Evolutionary conservation across 768 basidiomycete species (phyloP).

Genomic region (Leucosporidium yakuticum): DNA sequence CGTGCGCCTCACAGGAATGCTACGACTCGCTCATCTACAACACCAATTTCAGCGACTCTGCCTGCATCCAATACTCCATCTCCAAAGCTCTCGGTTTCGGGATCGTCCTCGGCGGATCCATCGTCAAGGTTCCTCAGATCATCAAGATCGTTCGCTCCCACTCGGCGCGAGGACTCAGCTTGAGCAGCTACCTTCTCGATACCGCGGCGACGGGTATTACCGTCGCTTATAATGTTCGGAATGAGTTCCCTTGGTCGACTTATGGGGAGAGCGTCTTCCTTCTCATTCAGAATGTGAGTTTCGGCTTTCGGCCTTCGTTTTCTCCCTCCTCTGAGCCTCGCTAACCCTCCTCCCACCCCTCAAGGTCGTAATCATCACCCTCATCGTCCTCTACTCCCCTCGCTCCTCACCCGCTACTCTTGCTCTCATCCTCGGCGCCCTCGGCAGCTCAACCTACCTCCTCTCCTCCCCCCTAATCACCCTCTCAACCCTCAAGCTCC

Average conservation of each 20-base stretch:
- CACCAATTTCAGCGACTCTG: slow-evolving; percentile 64
- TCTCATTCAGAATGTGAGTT: slow-evolving; percentile 31
- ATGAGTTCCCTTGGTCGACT: slow-evolving; percentile 87
- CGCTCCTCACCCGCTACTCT: slow-evolving; percentile 40
- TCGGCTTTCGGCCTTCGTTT: slow-evolving; percentile 5
- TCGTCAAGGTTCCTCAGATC: slow-evolving; percentile 96
- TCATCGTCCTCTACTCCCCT: slow-evolving; percentile 31
- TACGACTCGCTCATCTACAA: slow-evolving; percentile 84
- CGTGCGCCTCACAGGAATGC: slow-evolving; percentile 60
- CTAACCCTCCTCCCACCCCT: background rate
- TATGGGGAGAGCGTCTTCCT: slow-evolving; percentile 97
- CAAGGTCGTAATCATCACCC: slow-evolving; percentile 21
- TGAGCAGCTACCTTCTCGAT: slow-evolving; percentile 81
- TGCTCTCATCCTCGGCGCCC: slow-evolving; percentile 43
- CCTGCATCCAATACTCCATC: slow-evolving; percentile 83
- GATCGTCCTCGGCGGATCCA: slow-evolving; percentile 73
- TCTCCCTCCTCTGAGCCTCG: slow-evolving; percentile 4
- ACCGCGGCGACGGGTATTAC: slow-evolving; percentile 86
- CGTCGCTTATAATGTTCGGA: slow-evolving; percentile 75
- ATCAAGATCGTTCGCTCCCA: slow-evolving; percentile 63
- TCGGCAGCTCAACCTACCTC: slow-evolving; percentile 47
- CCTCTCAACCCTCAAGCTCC: slow-evolving; percentile 56
- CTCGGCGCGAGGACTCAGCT: slow-evolving; percentile 79
- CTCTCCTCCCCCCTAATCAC: slow-evolving; percentile 40
- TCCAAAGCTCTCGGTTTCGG: slow-evolving; percentile 90